These are phyloP conservation scores for Ascochyta viciae-villosae DNA, from an alignment of 2,329 filamentous ascomycete genomes.

Conservation along the genomic window DNA sequence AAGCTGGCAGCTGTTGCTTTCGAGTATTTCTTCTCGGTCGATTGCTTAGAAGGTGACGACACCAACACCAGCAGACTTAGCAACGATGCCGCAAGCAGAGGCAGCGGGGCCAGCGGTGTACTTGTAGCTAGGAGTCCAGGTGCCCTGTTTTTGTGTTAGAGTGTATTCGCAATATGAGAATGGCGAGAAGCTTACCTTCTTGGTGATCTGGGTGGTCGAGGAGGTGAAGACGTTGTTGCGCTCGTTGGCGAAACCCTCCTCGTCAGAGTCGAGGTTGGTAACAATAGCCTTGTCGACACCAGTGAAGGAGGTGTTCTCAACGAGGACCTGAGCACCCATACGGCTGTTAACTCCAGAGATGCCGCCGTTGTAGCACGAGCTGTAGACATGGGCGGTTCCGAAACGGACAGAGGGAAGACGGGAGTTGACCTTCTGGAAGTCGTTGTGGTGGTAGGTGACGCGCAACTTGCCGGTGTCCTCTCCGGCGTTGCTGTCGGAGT, in stretches of 20 bases:
- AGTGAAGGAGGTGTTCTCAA: constrained; percentile 61
- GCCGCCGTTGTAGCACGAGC: constrained; percentile 53
- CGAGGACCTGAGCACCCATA: constrained; percentile 54
- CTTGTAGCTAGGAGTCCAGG: constrained; percentile 61
- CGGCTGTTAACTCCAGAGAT: constrained; percentile 53
- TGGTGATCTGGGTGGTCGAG: constrained; percentile 53
- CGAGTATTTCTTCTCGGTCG: background rate
- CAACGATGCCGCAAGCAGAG: constrained; percentile 35
- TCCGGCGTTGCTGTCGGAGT: constrained; percentile 62
- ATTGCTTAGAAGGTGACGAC: constrained; percentile 38
- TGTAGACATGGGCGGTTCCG: constrained; percentile 69
- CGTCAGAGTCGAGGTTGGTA: constrained; percentile 63
- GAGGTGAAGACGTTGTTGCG: constrained; percentile 55
- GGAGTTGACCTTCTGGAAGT: constrained; percentile 69
- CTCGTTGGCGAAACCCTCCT: constrained; percentile 56
- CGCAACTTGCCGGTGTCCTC: constrained; percentile 66
- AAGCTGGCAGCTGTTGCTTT: background rate
- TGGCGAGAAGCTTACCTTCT: background rate
- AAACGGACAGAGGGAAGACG: constrained; percentile 70
- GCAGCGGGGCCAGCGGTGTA: constrained; percentile 52
- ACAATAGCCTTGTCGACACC: constrained; percentile 64
- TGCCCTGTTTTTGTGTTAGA: constrained; percentile 51
- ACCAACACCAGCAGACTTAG: constrained; percentile 40
- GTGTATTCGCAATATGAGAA: background rate
- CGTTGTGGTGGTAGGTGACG: constrained; percentile 72